Base-by-base conservation (phyloP, 495 filamentous ascomycete species). In the Darksidea phi region DNA sequence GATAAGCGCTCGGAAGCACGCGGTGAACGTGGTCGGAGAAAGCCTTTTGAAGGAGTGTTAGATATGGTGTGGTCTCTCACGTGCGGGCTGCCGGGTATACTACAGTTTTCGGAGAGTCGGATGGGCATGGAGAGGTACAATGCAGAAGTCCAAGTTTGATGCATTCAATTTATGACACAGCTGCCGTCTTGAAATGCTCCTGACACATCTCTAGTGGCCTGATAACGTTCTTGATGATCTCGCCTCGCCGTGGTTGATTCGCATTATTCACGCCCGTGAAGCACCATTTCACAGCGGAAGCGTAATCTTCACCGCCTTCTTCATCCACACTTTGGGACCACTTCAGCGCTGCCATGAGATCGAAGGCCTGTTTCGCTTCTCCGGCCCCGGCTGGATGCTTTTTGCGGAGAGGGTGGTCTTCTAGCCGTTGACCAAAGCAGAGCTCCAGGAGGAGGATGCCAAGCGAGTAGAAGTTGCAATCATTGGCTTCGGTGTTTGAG, bases 381-480 rank as follows among this genome's bases (percentile, higher is more conserved):
- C 23, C 60, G 17, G 3, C 43, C 1, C 32, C 46, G 28, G 34
- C 23, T 12, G 43, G 53, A 21, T 51, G 37, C 17, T 28, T 54
- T 24, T 54, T 47, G 36, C 64, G 59, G 12, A 63, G 25, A 11
- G 59, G 54, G 15, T 54, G 60, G 18, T 52, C 46, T 28, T 67
- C 64, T 13, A 67, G 23, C 23, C 50, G 18, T 11, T 52, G 18
- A 13, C 48, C 48, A 18, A 67, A 67, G 53, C 64, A 67, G n/a
- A 67, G 60, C 21, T 67, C 64, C 1, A 67, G 54, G 23, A 67
- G 53, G n/a, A 67, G 46, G n/a, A 67, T 63, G 32, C 64, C 64
- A 12, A 67, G 59, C 0, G 53, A 48, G 41, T 1, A 42, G 42
- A 67, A 63, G 34, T 63, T 57, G 60, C 48, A 52, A 12, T 54